phyloP scores from a whole-genome alignment of 441 rosid genomes.

The Melastoma candidum region DNA sequence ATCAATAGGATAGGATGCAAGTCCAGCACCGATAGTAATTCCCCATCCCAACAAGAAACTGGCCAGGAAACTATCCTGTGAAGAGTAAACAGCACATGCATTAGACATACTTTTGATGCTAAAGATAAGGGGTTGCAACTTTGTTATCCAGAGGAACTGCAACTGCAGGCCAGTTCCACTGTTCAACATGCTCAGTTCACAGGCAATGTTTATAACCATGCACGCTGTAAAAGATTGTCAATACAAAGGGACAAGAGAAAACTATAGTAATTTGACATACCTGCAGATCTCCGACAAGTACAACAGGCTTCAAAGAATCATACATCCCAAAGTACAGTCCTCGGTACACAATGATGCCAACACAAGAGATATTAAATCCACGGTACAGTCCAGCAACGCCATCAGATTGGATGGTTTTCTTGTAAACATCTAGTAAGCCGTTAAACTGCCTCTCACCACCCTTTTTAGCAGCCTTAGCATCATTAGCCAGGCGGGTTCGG shows the following conservation, averaged over 20 bases:
- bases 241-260: background rate
- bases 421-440: conserved; percentile 79
- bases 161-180: too few relatives aligned
- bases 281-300: conserved; percentile 57
- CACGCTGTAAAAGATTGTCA: too few relatives aligned
- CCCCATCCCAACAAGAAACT: conserved; percentile 92
- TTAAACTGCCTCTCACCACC: conserved; percentile 94
- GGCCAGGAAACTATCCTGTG: conserved; percentile 84
- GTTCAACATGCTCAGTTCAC: too few relatives aligned
- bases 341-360: conserved; percentile 78
- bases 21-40: conserved; percentile 82
- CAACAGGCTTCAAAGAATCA: conserved; percentile 88
- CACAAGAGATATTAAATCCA: conserved; percentile 77
- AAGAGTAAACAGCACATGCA: conserved; percentile 1
- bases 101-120: background rate
- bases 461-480: conserved; percentile 70
- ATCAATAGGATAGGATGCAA: conserved; percentile 84
- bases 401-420: conserved; percentile 68
- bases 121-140: too few relatives aligned
- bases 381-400: conserved; percentile 86
- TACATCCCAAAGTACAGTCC: conserved; percentile 95
- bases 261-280: conserved; percentile 23
- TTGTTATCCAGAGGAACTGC: too few relatives aligned
- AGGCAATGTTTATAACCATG: too few relatives aligned
- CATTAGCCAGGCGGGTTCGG: conserved; percentile 87